phyloP scores from a whole-genome alignment of 139 green algal genomes.

The Astrephomene gubernaculifera region DNA sequence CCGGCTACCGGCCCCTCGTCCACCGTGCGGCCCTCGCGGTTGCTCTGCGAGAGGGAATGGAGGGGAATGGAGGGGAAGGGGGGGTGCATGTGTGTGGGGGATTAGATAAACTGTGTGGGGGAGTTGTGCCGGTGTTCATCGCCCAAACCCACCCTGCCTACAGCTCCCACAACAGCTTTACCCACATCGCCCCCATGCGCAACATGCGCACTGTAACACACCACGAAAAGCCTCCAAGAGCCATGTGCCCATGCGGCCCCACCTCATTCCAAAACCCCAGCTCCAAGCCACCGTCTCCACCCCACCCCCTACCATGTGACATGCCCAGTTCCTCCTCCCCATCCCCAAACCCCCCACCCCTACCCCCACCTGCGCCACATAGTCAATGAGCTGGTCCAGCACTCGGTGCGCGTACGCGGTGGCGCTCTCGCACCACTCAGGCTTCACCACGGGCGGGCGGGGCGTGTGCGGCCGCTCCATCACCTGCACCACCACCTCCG shows the following conservation, averaged over 20 bases:
- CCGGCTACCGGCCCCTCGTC: constrained; percentile 8
- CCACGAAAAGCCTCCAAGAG: no score
- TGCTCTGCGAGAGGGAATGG: neutral
- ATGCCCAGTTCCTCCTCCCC: neutral
- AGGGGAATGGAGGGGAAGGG: neutral
- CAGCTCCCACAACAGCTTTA: no score
- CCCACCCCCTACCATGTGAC: no score
- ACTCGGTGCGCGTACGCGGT: constrained; percentile 44
- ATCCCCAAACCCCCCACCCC: no score
- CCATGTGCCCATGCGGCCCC: no score
- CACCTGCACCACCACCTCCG: constrained; percentile 28
- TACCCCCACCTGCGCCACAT: constrained; percentile 52
- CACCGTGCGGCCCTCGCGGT: neutral
- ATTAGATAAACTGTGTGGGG: no score
- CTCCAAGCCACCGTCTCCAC: no score
- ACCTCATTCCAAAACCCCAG: no score
- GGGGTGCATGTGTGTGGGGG: neutral
- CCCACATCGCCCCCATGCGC: no score
- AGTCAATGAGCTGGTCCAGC: constrained; percentile 62
- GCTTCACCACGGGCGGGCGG: constrained; percentile 58
- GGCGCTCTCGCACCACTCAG: constrained; percentile 59
- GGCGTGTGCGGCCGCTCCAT: constrained; percentile 31
- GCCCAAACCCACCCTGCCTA: no score
- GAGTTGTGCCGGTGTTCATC: no score
- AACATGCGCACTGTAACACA: no score